Percentiles rank a stretch among this genome's conserved stretches.
These are phyloP conservation scores for Eragrostis curvula DNA, from an alignment of 176 grass and related monocot species.

Conservation along the genomic window DNA sequence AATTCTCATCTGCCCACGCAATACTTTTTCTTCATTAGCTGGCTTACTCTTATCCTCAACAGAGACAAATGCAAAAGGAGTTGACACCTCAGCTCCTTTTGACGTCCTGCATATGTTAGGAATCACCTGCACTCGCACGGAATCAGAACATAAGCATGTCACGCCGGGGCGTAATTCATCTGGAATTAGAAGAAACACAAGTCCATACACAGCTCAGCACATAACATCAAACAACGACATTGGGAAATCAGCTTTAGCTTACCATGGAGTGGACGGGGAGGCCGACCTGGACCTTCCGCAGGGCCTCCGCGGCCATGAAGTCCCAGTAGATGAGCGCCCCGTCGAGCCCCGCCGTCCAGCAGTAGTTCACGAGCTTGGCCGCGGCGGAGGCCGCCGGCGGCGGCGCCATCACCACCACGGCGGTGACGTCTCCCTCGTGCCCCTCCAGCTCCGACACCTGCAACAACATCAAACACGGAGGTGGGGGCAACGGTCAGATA, in stretches of 20 bases:
- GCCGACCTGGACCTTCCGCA: slow-evolving; percentile 72
- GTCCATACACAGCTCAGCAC: not conserved
- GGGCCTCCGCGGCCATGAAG: slow-evolving; percentile 49
- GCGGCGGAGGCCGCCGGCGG: slow-evolving; percentile 19
- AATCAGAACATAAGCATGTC: not conserved
- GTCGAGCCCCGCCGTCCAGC: slow-evolving; percentile 86
- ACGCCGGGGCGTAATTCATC: not conserved
- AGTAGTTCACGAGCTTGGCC: slow-evolving; percentile 63
- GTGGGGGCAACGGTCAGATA: not conserved
- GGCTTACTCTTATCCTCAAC: slow-evolving; percentile 70
- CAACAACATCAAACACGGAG: not conserved
- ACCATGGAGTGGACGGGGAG: slow-evolving; percentile 92
- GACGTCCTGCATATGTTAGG: slow-evolving; percentile 54
- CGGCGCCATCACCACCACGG: slow-evolving; percentile 57
- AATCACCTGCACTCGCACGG: slow-evolving; percentile 57
- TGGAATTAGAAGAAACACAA: not conserved
- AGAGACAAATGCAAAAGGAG: slow-evolving; percentile 68
- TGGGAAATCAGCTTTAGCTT: not conserved
- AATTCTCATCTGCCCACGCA: slow-evolving; percentile 58
- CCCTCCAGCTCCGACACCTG: slow-evolving; percentile 89
- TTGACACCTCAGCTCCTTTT: slow-evolving; percentile 44
- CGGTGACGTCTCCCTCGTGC: slow-evolving; percentile 78
- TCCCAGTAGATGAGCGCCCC: slow-evolving; percentile 86
- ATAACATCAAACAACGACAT: not conserved
- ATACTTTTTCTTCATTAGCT: slow-evolving; percentile 36